Evolutionary conservation across 768 basidiomycete genomes (phyloP), one percentile per base, ranked within the genome.

Genomic region (Lactarius akahatsu): DNA sequence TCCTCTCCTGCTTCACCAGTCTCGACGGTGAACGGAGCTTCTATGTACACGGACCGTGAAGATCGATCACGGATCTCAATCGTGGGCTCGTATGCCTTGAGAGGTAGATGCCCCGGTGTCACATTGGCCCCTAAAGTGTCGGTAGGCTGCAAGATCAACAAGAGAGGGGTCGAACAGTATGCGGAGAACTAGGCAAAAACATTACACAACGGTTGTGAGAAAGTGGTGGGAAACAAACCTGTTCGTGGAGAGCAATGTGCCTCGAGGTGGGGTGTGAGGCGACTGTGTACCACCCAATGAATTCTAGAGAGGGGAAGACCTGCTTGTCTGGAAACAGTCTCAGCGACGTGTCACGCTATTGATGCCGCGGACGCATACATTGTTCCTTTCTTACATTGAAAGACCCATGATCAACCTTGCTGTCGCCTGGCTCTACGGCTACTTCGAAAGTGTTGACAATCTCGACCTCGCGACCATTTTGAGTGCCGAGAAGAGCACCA

Each of bases 1-100:
- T 98, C 45, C 97, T 88, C 75, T 99, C 97, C 18, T n/a, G 97
- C 97, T 78, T 99, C 97, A 40, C 96, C 97, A 0, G 96, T 98
- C 77, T 98, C 96, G 20, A 99, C 90, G 59, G 85, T 89, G 78
- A 89, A 98, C 4, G 89, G 80, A 1, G 89, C 92, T 72, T 94
- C 90, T 55, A 96, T 86, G 72, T 92, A 96, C 13, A 90, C 88
- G 1, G 87, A 85, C 61, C 89, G 86, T 60, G 89, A 86, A 73
- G 81, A 87, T 57, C 90, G 84, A 69, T 92, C 91, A 63, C 86
- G 83, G 52, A 96, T 88, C 74, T 95, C 94, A 50, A 95, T 83
- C 1, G 91, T 90, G 0, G 93, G 90, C 74, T 98, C 96, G 73
- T 92, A 99, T n/a, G 96, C 90, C 71, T 88, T 91, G 74, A 98